Conservation (phyloP, 306 rosid species). For the Styphnolobium japonicum region DNA sequence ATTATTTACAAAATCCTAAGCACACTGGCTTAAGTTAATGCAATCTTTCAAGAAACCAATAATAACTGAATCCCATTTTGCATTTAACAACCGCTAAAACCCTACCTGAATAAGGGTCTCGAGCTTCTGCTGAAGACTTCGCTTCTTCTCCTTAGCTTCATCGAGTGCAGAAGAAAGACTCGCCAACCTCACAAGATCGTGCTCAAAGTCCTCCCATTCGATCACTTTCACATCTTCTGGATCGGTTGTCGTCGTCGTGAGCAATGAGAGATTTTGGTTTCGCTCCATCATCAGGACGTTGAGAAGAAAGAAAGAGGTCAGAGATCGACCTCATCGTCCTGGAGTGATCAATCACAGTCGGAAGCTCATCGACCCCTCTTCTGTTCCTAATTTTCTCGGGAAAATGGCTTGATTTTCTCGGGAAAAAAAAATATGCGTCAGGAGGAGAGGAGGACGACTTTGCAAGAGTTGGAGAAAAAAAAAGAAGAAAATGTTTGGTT, state of each 20-base stretch:
- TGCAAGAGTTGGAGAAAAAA: not conserved
- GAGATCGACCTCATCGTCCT: conserved; percentile 78
- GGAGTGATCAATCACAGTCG: conserved; percentile 23
- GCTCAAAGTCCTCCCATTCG: conserved; percentile 88
- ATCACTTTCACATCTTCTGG: conserved; percentile 52
- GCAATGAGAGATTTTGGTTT: conserved; percentile 27
- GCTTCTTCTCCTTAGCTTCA: conserved; percentile 61
- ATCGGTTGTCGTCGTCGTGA: conserved; percentile 34
- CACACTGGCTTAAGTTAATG: not conserved
- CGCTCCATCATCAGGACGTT: conserved; percentile 57
- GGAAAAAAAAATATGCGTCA: not conserved
- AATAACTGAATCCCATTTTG: not conserved
- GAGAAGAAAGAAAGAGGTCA: conserved; percentile 8
- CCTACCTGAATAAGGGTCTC: conserved; percentile 64
- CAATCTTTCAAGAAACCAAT: not conserved
- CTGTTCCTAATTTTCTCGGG: conserved; percentile 32
- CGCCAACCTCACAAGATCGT: conserved; percentile 71
- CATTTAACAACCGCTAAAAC: conserved; percentile 22
- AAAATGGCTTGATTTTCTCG: conserved; percentile 4
- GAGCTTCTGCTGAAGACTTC: conserved; percentile 58
- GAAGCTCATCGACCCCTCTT: conserved; percentile 36
- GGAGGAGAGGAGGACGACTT: not conserved
- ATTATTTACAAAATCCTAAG: not conserved
- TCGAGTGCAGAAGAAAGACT: conserved; percentile 82
- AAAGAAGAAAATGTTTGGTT: not conserved